phyloP scores from a whole-genome alignment of 2,329 filamentous ascomycete species.

The Pezicula radicicola region DNA sequence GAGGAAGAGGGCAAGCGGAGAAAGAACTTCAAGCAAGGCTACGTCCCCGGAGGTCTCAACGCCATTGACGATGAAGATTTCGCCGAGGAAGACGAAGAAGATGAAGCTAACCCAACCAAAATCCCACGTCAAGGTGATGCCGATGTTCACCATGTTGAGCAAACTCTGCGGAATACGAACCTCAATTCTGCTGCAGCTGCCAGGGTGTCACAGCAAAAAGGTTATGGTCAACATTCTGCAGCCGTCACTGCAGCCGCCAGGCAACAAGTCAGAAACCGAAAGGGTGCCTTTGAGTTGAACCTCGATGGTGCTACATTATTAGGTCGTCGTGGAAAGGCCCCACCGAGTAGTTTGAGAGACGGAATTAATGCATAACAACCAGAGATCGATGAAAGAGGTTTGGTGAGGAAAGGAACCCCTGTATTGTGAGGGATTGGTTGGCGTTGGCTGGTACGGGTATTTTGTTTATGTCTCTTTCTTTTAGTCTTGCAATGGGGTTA shows the following conservation, averaged over 20 bases:
- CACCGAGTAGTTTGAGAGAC: constrained; percentile 25
- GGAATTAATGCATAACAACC: constrained; percentile 16
- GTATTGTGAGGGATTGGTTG: not conserved
- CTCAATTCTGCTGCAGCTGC: constrained; percentile 65
- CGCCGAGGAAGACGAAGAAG: constrained; percentile 59
- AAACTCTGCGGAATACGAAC: constrained; percentile 81
- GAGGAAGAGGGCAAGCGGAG: constrained; percentile 93
- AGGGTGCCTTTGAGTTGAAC: constrained; percentile 87
- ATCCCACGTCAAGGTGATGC: constrained; percentile 62
- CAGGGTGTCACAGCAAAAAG: constrained; percentile 47
- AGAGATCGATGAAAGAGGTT: not conserved
- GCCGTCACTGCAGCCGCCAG: constrained; percentile 80
- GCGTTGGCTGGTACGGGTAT: no score
- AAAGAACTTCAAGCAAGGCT: constrained; percentile 75
- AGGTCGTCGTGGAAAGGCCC: constrained; percentile 59
- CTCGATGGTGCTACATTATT: constrained; percentile 88
- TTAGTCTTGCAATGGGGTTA: no score
- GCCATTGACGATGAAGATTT: constrained; percentile 63
- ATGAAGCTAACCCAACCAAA: constrained; percentile 53
- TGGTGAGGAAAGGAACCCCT: not conserved
- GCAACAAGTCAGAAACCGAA: constrained; percentile 69
- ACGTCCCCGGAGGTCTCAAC: constrained; percentile 66
- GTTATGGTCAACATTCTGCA: constrained; percentile 87
- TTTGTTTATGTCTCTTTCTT: no score
- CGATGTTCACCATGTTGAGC: constrained; percentile 71